Base-by-base conservation (phyloP, 78 protist species). In the Tieghemostelium lacteum region DNA sequence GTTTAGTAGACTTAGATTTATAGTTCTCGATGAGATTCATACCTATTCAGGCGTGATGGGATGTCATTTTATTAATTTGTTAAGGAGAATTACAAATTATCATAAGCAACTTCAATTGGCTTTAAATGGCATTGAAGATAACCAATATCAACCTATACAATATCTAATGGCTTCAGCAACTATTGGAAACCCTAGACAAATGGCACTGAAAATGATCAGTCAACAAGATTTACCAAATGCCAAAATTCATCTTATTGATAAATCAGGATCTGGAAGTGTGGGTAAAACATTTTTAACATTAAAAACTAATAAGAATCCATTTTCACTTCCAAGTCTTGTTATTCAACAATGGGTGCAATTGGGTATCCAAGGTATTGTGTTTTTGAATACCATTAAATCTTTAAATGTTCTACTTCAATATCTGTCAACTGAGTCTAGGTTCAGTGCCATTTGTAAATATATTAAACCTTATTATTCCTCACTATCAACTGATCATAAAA, bases 111-210 rank as follows among this genome's bases (percentile, higher is more conserved):
- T 80, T 24, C 49, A 42, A 29, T 45, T 37, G 22, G 26, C 34
- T 3, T 45, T 45, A 14, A 45, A 45, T 45, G n/a, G n/a, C n/a
- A n/a, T 73, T 14, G 31, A 80, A 28, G 7, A 3, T 24, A 49
- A 50, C n/a, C 54, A 60, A 4, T 39, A 40, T 31, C 37, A 5
- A 7, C 24, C 39, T 50, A 22, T 92, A 36, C 95, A 92, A 71
- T 92, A 57, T 50, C 14, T 92, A 36, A 26, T 92, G 60, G 95
- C 95, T 36, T 72, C 95, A 7, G 95, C 95, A 10, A 92, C 95
- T 3, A 73, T 75, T 57, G 91, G 88, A 31, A 87, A 87, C 36
- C 88, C 93, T 8, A 73, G 22, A 33, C 73, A 87, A 52, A 62
- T 71, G 52, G 75, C 72, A 16, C 17, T 49, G 29, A 87, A 71